Evolutionary conservation across 257 asterid genomes (phyloP).

Genomic region (Striga asiatica): DNA sequence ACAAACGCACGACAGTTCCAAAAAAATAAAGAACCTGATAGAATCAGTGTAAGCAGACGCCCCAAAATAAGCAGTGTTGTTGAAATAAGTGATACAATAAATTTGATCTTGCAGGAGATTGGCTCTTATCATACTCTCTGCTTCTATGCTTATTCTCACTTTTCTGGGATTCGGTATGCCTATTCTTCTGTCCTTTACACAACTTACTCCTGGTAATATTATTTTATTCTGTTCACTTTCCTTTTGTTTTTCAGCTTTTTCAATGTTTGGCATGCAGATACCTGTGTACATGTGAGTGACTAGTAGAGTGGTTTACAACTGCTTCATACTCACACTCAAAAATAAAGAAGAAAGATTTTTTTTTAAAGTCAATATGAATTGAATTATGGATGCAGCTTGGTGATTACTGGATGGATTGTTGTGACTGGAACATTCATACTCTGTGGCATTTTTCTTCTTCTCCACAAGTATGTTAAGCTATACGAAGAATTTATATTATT

Average conservation of each 20-base stretch:
- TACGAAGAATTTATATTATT: no score
- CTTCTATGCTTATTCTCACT: slow-evolving; percentile 60
- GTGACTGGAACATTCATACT: slow-evolving; percentile 74
- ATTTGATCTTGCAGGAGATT: slow-evolving; percentile 51
- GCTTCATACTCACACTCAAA: not conserved
- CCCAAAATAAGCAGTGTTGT: not conserved
- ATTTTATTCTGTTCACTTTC: not conserved
- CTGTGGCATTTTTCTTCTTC: slow-evolving; percentile 73
- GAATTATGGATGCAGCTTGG: slow-evolving; percentile 48
- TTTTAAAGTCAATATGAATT: no score
- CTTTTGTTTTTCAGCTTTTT: slow-evolving; percentile 42
- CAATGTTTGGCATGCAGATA: slow-evolving; percentile 61
- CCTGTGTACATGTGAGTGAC: slow-evolving; percentile 72
- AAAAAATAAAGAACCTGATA: slow-evolving; percentile 33
- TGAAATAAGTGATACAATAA: not conserved
- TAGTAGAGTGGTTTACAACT: slow-evolving; percentile 2
- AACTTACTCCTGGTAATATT: not conserved
- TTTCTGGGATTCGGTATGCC: slow-evolving; percentile 63
- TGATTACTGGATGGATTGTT: slow-evolving; percentile 74
- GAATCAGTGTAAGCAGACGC: slow-evolving; percentile 34
- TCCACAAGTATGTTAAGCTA: slow-evolving; percentile 64
- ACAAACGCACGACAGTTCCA: slow-evolving; percentile 31
- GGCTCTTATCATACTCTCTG: slow-evolving; percentile 63
- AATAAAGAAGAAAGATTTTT: no score
- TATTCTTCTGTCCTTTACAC: not conserved